Evolutionary conservation across 257 asterid species (phyloP).

Genomic region (Capsicum pubescens): DNA sequence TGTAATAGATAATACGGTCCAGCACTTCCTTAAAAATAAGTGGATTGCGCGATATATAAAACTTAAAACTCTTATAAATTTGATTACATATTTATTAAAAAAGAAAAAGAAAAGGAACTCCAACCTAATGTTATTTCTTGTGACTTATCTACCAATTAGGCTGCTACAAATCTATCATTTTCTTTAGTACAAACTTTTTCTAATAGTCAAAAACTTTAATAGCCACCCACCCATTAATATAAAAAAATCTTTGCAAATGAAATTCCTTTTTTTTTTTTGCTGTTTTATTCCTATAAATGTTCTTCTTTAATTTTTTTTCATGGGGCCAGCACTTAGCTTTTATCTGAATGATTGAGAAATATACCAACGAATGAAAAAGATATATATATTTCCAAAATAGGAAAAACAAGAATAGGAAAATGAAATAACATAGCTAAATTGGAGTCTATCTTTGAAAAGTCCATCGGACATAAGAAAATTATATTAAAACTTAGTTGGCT

Average conservation of each 20-base stretch:
- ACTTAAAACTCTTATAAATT: not conserved
- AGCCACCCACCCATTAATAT: not conserved
- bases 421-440: too few relatives aligned
- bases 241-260: not conserved
- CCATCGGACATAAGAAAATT: too few relatives aligned
- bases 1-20: not conserved
- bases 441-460: too few relatives aligned
- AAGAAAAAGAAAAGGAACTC: not conserved
- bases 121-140: not conserved
- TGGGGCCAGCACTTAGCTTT: not conserved
- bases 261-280: not conserved
- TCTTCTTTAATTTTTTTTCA: not conserved
- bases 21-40: not conserved
- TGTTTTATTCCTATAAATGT: not conserved
- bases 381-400: too few relatives aligned
- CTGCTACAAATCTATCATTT: not conserved
- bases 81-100: not conserved
- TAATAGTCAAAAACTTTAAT: not conserved
- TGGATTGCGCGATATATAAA: not conserved
- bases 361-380: not conserved
- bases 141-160: not conserved
- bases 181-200: not conserved
- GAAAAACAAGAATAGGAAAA: too few relatives aligned
- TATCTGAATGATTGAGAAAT: conserved; percentile 28
- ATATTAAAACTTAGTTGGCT: too few relatives aligned